Conservation (phyloP, 768 basidiomycete genomes). For the Tylopilus sp. region DNA sequence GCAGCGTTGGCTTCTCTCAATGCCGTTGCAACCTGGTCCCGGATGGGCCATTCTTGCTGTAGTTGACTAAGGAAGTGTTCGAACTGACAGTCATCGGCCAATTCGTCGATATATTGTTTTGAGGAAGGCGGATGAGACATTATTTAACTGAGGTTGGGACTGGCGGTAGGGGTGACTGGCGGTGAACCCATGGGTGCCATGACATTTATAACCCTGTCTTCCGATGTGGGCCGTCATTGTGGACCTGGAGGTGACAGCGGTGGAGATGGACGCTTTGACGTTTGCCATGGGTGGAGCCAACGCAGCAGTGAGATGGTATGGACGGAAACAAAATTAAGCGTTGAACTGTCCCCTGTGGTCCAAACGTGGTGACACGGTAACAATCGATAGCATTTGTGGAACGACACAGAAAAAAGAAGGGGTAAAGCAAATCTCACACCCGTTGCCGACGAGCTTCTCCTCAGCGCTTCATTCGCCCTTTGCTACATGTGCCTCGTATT, state of each 20-base stretch:
- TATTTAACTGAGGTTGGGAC: too few relatives aligned
- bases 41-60: not conserved
- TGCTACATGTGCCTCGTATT: slow-evolving; percentile 51
- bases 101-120: not conserved
- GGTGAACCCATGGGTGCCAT: not conserved
- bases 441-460: not conserved
- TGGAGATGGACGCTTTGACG: not conserved
- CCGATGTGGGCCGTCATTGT: slow-evolving; percentile 3
- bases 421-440: not conserved
- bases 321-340: not conserved
- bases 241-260: not conserved
- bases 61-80: not conserved
- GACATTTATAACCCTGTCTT: slow-evolving; percentile 8
- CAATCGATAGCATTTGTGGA: slow-evolving; percentile 4
- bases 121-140: slow-evolving; percentile 9
- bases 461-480: slow-evolving; percentile 20
- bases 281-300: not conserved
- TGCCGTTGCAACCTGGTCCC: not conserved
- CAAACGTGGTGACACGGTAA: not conserved
- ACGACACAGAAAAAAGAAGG: not conserved
- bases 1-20: slow-evolving; percentile 12
- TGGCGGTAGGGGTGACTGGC: not conserved
- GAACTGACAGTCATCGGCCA: not conserved
- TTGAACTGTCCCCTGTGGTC: not conserved
- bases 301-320: not conserved